These are phyloP conservation scores for Podaxis sp. DNA, from an alignment of 768 basidiomycete species.

Conservation along the genomic window DNA sequence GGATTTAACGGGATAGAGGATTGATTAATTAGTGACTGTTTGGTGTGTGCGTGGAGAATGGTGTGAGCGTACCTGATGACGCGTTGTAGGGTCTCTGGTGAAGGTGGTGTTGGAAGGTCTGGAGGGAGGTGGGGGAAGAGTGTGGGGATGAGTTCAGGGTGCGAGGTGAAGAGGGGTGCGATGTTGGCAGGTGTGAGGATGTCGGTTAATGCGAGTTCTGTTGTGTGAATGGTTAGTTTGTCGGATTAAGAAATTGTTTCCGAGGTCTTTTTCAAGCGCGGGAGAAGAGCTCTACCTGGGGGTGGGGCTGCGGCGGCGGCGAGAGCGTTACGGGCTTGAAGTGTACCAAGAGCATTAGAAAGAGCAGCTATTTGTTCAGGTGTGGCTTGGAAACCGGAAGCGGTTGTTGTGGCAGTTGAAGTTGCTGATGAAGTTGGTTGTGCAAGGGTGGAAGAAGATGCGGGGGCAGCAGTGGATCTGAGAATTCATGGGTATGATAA, in stretches of 20 bases:
- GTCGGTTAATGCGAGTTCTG: conserved; percentile 70
- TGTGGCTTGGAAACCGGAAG: conserved; percentile 39
- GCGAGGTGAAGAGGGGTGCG: conserved; percentile 63
- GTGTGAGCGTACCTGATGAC: conserved; percentile 52
- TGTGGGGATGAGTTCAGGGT: conserved; percentile 65
- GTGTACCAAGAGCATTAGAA: conserved; percentile 48
- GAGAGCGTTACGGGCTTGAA: conserved; percentile 31
- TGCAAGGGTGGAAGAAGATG: conserved; percentile 16
- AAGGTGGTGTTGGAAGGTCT: conserved; percentile 68
- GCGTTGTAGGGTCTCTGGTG: conserved; percentile 64
- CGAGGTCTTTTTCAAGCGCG: not conserved
- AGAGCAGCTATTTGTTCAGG: conserved; percentile 70
- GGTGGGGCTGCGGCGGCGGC: conserved; percentile 27
- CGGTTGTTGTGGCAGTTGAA: not conserved
- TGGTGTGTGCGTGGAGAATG: not conserved
- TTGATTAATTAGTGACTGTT: conserved; percentile 1
- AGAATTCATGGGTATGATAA: not conserved
- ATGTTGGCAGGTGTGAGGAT: conserved; percentile 75
- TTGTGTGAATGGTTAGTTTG: not conserved
- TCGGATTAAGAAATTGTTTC: not conserved
- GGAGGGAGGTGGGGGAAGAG: conserved; percentile 83
- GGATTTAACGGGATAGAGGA: not conserved
- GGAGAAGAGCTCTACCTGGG: conserved; percentile 27
- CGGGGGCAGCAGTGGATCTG: conserved; percentile 15
- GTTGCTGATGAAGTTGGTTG: not conserved